Evolutionary conservation across 2,329 filamentous ascomycete species (phyloP).

Genomic region (Aspergillus fijiensis): DNA sequence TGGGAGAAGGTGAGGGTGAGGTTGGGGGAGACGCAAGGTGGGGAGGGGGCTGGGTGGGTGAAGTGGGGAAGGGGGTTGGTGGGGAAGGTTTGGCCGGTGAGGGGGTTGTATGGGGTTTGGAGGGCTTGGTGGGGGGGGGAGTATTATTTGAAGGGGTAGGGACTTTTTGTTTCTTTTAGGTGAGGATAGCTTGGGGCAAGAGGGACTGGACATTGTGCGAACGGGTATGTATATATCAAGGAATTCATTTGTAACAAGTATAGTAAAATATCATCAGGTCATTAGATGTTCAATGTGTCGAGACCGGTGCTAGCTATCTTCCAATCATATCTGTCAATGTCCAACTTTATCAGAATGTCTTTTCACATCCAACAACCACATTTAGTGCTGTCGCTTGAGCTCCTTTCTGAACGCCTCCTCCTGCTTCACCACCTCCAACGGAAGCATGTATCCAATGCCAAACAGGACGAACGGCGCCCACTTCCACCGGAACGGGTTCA

Average conservation of each 20-base stretch:
- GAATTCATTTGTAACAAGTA: no score
- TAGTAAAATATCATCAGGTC: no score
- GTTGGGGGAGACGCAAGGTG: constrained; percentile 6
- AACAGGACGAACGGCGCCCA: constrained; percentile 83
- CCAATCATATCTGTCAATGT: background rate
- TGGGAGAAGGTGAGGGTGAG: constrained; percentile 25
- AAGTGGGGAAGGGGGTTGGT: constrained; percentile 4
- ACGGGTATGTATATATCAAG: no score
- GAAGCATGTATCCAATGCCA: constrained; percentile 67
- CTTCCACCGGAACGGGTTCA: constrained; percentile 89
- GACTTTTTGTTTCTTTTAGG: background rate
- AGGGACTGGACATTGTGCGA: no score
- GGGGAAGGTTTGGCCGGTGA: constrained; percentile 26
- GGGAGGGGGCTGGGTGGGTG: constrained; percentile 16
- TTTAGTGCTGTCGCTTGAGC: constrained; percentile 28
- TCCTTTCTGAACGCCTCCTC: constrained; percentile 54
- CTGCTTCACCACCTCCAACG: constrained; percentile 62
- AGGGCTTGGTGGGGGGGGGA: constrained; percentile 26
- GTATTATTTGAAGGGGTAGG: constrained; percentile 18
- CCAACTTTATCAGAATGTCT: background rate
- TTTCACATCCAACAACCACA: background rate
- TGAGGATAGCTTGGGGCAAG: no score
- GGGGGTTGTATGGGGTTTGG: constrained; percentile 28
- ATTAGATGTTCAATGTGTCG: no score
- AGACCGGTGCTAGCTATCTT: background rate